phyloP scores from a whole-genome alignment of 2,329 filamentous ascomycete genomes.

The Exophiala phaeomuriformis region DNA sequence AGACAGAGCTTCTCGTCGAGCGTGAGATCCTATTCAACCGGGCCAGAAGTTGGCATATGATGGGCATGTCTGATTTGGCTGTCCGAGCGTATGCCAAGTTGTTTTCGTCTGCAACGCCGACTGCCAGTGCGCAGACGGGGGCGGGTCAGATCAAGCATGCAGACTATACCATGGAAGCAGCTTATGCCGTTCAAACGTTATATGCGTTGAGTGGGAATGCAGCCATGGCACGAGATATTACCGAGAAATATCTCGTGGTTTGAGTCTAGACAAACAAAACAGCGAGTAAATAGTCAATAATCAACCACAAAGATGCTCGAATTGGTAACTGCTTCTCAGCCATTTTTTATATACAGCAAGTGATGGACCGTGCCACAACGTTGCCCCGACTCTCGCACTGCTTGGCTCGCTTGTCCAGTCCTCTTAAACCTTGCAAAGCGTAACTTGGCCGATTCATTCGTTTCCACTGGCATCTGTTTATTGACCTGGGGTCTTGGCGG shows the following conservation, averaged over 20 bases:
- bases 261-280: slow-evolving; percentile 25
- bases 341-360: slow-evolving; percentile 16
- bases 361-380: neutral
- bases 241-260: slow-evolving; percentile 52
- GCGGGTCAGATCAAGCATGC: slow-evolving; percentile 35
- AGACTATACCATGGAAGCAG: slow-evolving; percentile 62
- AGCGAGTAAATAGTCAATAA: neutral
- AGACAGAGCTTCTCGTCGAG: slow-evolving; percentile 14
- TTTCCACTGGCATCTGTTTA: slow-evolving; percentile 1
- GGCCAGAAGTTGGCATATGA: slow-evolving; percentile 65
- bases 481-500: slow-evolving; percentile 16
- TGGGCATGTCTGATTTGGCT: slow-evolving; percentile 67
- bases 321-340: neutral
- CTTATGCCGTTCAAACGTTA: slow-evolving; percentile 65
- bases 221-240: slow-evolving; percentile 53
- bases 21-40: slow-evolving; percentile 74
- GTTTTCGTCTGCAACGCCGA: slow-evolving; percentile 34
- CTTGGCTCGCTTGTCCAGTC: neutral
- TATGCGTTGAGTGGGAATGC: slow-evolving; percentile 59
- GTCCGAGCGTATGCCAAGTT: slow-evolving; percentile 62
- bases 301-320: neutral
- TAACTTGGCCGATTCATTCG: neutral
- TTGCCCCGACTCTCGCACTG: no score
- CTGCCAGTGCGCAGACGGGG: neutral
- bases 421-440: neutral